A percentile compares a stretch with the other conserved stretches of the same genome.
Evolutionary conservation across 2,329 filamentous ascomycete genomes (phyloP).

Genomic region (Ceratocystis eucalypticola): DNA sequence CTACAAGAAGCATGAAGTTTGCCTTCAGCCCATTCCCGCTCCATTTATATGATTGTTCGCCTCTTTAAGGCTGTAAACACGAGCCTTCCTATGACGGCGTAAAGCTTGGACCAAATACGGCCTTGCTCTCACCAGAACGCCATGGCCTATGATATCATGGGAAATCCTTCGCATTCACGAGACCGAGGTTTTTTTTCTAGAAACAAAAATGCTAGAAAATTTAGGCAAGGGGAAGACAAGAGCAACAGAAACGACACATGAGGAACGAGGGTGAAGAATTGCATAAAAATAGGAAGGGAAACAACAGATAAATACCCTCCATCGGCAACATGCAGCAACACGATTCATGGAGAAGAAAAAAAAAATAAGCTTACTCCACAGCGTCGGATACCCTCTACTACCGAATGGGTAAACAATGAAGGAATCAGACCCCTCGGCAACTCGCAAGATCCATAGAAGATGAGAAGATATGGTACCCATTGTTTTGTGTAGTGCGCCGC

Average conservation of each 20-base stretch:
- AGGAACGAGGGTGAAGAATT: background rate
- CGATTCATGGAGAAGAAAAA: background rate
- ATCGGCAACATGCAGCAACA: no score
- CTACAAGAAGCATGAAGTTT: background rate
- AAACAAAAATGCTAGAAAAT: background rate
- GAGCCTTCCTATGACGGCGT: background rate
- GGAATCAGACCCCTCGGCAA: background rate
- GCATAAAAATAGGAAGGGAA: background rate
- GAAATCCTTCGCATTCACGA: background rate
- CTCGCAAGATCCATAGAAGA: background rate
- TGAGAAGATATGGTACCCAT: background rate
- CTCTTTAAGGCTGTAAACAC: background rate
- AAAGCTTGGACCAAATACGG: background rate
- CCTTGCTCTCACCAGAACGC: background rate
- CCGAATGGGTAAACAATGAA: background rate
- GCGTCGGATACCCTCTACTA: background rate
- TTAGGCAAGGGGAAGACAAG: background rate
- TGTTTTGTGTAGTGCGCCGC: background rate
- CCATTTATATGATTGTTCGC: background rate
- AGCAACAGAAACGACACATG: background rate
- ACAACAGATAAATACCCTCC: no score
- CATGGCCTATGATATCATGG: constrained; percentile 6
- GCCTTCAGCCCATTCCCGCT: background rate
- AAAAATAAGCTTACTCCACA: background rate
- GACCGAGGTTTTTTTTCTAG: background rate